Evolutionary conservation across 805 yeast genomes (phyloP).

Genomic region (Yarrowia sp.): DNA sequence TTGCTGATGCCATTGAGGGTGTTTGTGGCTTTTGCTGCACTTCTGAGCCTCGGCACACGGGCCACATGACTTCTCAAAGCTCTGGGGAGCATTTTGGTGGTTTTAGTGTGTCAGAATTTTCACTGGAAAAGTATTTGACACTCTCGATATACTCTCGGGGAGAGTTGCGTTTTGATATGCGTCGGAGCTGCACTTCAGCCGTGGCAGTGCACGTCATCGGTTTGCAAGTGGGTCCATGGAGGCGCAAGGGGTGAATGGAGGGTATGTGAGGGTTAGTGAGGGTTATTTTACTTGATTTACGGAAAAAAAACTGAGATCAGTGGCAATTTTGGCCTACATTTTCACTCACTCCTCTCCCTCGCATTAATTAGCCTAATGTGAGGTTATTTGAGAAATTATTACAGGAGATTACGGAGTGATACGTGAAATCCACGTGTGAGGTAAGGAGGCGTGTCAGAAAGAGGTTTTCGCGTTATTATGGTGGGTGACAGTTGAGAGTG

Average conservation of each 20-base stretch:
- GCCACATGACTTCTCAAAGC: constrained; percentile 2
- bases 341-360: neutral
- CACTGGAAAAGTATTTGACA: too few species aligned
- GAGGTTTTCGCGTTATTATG: too few species aligned
- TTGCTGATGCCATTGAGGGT: too few species aligned
- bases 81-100: neutral
- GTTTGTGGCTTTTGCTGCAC: neutral
- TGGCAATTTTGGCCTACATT: too few species aligned
- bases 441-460: too few species aligned
- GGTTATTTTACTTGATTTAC: neutral
- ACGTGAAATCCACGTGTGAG: too few species aligned
- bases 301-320: too few species aligned
- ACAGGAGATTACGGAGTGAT: too few species aligned
- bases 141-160: neutral
- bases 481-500: too few species aligned
- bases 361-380: neutral
- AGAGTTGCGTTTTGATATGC: constrained; percentile 2
- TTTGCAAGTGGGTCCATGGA: constrained; percentile 4
- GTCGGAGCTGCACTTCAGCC: constrained; percentile 16
- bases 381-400: neutral
- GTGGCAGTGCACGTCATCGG: constrained; percentile 26
- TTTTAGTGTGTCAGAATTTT: too few species aligned
- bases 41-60: neutral
- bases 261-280: neutral
- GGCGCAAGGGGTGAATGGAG: too few species aligned